Percentiles rank a stretch among this genome's conserved stretches.
Evolutionary conservation across 2,329 filamentous ascomycete genomes (phyloP).

Genomic region (Furcasterigmium furcatum): DNA sequence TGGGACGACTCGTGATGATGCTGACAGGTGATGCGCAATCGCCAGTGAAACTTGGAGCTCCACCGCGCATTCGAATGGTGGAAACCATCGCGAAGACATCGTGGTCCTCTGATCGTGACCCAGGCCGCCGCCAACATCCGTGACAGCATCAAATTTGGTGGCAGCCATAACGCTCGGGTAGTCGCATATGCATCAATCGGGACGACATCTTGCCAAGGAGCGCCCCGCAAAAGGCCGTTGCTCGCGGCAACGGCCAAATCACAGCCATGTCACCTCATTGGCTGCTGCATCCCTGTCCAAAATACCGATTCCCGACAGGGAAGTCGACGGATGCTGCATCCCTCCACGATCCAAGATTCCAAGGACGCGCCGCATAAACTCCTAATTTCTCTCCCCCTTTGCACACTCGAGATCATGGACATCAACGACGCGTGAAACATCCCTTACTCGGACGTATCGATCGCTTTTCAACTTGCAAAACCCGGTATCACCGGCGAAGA

Average conservation of each 20-base stretch:
- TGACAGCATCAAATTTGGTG: too few relatives aligned
- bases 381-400: slow-evolving; percentile 21
- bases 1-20: too few relatives aligned
- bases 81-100: too few relatives aligned
- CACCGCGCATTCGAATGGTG: too few relatives aligned
- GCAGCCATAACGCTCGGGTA: too few relatives aligned
- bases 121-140: too few relatives aligned
- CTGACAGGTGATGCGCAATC: too few relatives aligned
- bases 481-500: slow-evolving; percentile 13
- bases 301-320: slow-evolving; percentile 15
- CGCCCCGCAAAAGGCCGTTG: too few relatives aligned
- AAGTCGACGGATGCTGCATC: slow-evolving; percentile 5
- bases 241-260: slow-evolving; percentile 20
- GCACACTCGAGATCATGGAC: slow-evolving; percentile 29
- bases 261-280: slow-evolving; percentile 6
- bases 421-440: slow-evolving; percentile 36
- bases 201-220: too few relatives aligned
- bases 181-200: too few relatives aligned
- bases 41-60: too few relatives aligned
- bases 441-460: slow-evolving; percentile 19
- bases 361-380: slow-evolving; percentile 30
- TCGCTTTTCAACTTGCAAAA: slow-evolving; percentile 4
- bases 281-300: slow-evolving; percentile 8
- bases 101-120: too few relatives aligned
- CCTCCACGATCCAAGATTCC: slow-evolving; percentile 11